Base-by-base conservation (phyloP, 1,139 yeast genomes). In the Meyerozyma athensensis region DNA sequence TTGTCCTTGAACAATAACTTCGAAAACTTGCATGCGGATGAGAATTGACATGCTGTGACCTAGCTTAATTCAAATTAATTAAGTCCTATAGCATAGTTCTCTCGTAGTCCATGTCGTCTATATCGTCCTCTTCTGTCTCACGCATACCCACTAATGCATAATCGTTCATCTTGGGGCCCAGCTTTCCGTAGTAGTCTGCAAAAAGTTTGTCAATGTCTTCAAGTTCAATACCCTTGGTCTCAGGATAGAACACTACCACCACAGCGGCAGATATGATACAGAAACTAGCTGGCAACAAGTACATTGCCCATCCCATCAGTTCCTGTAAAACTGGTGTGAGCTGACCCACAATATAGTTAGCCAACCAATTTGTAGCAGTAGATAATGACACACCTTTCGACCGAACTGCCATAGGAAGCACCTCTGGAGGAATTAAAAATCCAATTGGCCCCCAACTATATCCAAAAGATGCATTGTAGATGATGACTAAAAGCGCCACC, bases 191-290 rank as follows among this genome's bases (percentile, higher is more conserved):
- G 31, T 48, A 52, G 28, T 71, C 94, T 40, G 86, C 90, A 58
- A 89, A 89, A 19, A 87, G 68, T 7, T 77, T 65, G 56, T 87
- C 79, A 65, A 75, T 74, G 43, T 74, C 76, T 51, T 75, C 81
- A 35, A 75, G 60, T 41, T 69, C 69, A 20, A 73, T 65, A 3
- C 80, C 80, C 44, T 72, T 69, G 10, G 81, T 75, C 50, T 75
- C 81, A 0, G 80, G 80, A 52, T 73, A 74, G 33, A 68, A 63
- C 40, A 59, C 58, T 43, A 65, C 59, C 38, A 73, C 79, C 33
- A 70, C 70, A 3, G 61, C 19, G 8, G 70, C 65, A 22, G 77
- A 68, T 3, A 68, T 45, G 8, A 71, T 50, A 56, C 81, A 74
- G 33, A 68, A 65, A 3, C 53, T 40, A 3, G 77, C 78, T 7